Evolutionary conservation across 2,329 filamentous ascomycete species (phyloP).

Genomic region (Talaromyces funiculosus): DNA sequence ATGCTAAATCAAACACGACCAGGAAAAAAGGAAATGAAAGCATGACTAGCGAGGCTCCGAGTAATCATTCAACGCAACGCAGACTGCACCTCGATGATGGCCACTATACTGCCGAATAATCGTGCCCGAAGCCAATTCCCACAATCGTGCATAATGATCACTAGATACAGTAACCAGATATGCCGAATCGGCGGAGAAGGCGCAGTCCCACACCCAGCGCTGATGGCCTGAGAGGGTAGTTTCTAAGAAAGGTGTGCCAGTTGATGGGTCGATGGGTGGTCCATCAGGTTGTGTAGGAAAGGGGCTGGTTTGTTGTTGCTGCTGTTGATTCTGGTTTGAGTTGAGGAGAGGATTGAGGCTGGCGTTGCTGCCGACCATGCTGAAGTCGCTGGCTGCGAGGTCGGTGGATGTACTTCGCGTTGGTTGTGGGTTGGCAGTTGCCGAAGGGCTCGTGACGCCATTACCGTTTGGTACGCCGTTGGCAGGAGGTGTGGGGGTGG

Average conservation of each 20-base stretch:
- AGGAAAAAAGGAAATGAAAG: neutral
- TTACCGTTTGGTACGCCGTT: slow-evolving; percentile 1
- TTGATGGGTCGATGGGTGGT: slow-evolving; percentile 37
- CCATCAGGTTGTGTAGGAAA: slow-evolving; percentile 35
- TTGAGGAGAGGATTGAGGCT: slow-evolving; percentile 13
- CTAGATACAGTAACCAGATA: slow-evolving; percentile 91
- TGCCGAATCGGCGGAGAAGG: slow-evolving; percentile 86
- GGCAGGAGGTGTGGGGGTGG: neutral
- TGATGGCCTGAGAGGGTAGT: slow-evolving; percentile 86
- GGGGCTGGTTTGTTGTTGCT: slow-evolving; percentile 12
- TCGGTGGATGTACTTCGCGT: slow-evolving; percentile 9
- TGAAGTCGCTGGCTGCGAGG: slow-evolving; percentile 13
- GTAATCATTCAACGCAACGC: slow-evolving; percentile 88
- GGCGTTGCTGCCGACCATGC: slow-evolving; percentile 2
- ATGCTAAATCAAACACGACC: slow-evolving; percentile 12
- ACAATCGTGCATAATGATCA: slow-evolving; percentile 86
- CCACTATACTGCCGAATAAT: slow-evolving; percentile 95
- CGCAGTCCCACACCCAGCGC: slow-evolving; percentile 96
- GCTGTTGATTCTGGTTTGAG: slow-evolving; percentile 21
- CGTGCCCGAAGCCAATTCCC: slow-evolving; percentile 79
- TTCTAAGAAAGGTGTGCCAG: slow-evolving; percentile 66
- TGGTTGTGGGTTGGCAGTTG: neutral
- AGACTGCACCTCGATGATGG: slow-evolving; percentile 85
- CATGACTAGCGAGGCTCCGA: slow-evolving; percentile 37
- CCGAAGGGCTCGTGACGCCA: neutral